phyloP scores from a whole-genome alignment of 2,329 filamentous ascomycete species.

The Fulvia fulva region DNA sequence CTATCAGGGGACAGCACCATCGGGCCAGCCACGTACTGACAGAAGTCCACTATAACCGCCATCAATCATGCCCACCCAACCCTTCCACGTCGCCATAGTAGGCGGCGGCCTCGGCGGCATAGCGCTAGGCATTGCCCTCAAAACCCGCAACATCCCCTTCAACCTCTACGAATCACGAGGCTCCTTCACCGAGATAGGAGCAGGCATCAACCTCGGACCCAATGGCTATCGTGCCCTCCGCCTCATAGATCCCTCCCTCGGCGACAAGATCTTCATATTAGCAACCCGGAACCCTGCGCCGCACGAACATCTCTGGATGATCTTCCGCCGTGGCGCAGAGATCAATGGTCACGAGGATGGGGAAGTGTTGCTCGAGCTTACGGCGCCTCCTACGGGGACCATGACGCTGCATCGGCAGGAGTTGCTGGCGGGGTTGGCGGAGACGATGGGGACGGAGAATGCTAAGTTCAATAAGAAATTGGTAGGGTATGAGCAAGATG shows the following conservation, averaged over 20 bases:
- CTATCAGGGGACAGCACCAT: no score
- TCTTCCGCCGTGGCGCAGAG: constrained; percentile 36
- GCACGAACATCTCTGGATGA: constrained; percentile 39
- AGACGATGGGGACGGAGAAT: constrained; percentile 29
- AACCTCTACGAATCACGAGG: constrained; percentile 39
- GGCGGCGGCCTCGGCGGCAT: constrained; percentile 59
- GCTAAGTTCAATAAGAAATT: constrained; percentile 21
- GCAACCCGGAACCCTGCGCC: constrained; percentile 37
- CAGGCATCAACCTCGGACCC: constrained; percentile 56
- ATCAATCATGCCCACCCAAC: neutral
- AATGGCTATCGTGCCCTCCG: constrained; percentile 87
- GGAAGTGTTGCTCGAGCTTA: constrained; percentile 29
- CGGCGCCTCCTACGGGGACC: constrained; percentile 26
- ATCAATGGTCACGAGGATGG: constrained; percentile 20
- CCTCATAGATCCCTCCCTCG: constrained; percentile 57
- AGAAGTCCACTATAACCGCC: no score
- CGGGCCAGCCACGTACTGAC: no score
- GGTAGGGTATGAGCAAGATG: constrained; percentile 6
- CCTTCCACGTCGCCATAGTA: constrained; percentile 46
- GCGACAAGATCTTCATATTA: constrained; percentile 33
- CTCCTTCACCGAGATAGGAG: constrained; percentile 56
- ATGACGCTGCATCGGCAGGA: constrained; percentile 37
- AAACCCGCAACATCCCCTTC: constrained; percentile 29
- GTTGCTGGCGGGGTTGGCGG: constrained; percentile 43
- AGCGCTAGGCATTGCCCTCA: constrained; percentile 51